Evolutionary conservation across 495 filamentous ascomycete genomes (phyloP).

Genomic region (Tuber calosporum): DNA sequence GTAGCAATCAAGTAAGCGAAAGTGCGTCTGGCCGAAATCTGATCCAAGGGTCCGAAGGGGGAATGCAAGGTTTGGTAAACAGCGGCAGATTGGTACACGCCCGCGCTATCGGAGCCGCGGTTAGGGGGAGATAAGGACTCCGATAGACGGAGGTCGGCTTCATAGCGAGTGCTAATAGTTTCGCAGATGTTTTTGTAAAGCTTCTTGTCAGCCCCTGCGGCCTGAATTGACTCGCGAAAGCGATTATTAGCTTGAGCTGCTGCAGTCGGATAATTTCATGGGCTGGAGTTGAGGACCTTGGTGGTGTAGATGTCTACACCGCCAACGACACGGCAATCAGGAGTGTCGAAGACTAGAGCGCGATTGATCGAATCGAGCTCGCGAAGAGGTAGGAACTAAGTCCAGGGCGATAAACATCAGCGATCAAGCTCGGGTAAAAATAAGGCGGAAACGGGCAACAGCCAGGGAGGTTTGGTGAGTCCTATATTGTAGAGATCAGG

Average conservation of each 20-base stretch:
- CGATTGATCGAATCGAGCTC: constrained; percentile 81
- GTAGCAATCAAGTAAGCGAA: constrained; percentile 96
- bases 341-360: constrained; percentile 87
- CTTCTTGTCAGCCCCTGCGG: constrained; percentile 88
- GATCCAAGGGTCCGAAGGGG: constrained; percentile 81
- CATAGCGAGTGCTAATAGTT: constrained; percentile 79
- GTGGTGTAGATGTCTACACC: constrained; percentile 95
- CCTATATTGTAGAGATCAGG: neutral
- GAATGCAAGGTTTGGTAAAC: constrained; percentile 50
- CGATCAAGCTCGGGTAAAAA: neutral
- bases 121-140: constrained; percentile 64
- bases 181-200: constrained; percentile 91
- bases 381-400: constrained; percentile 80
- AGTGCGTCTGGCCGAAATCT: constrained; percentile 77
- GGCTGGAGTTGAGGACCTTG: constrained; percentile 49
- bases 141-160: constrained; percentile 65
- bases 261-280: constrained; percentile 25
- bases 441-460: neutral
- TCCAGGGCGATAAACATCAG: neutral
- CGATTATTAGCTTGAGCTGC: constrained; percentile 37
- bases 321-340: constrained; percentile 80
- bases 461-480: neutral
- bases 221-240: constrained; percentile 42
- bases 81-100: constrained; percentile 34
- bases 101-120: constrained; percentile 46